phyloP scores from a whole-genome alignment of 768 basidiomycete genomes.

The Coprinopsis marcescibilis region DNA sequence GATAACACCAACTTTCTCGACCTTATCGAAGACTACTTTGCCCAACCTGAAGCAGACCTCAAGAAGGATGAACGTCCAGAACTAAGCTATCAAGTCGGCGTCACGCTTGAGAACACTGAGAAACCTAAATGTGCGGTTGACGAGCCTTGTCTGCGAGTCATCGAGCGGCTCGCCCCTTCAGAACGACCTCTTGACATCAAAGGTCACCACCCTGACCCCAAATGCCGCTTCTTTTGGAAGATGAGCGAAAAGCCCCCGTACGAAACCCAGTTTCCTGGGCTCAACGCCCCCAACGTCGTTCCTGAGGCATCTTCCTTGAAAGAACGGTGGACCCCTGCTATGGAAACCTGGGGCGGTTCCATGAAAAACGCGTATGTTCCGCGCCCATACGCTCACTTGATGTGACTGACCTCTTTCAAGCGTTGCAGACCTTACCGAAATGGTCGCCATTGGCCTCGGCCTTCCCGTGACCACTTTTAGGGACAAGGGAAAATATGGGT shows the following conservation, averaged over 20 bases:
- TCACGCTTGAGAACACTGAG: slow-evolving; percentile 95
- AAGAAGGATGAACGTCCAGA: slow-evolving; percentile 80
- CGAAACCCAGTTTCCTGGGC: slow-evolving; percentile 65
- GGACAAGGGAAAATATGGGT: slow-evolving; percentile 84
- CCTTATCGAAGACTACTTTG: slow-evolving; percentile 91
- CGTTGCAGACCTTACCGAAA: slow-evolving; percentile 81
- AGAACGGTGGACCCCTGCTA: slow-evolving; percentile 59
- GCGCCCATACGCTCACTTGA: neutral
- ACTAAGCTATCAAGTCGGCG: slow-evolving; percentile 86
- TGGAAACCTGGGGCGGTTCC: slow-evolving; percentile 82
- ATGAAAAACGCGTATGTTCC: slow-evolving; percentile 81
- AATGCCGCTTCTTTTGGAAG: slow-evolving; percentile 91
- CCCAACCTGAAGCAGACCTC: slow-evolving; percentile 56
- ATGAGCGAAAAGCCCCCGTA: slow-evolving; percentile 76
- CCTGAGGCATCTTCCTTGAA: slow-evolving; percentile 57
- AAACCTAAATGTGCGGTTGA: slow-evolving; percentile 82
- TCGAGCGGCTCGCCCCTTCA: slow-evolving; percentile 63
- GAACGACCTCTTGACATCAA: slow-evolving; percentile 85
- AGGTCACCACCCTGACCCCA: slow-evolving; percentile 82
- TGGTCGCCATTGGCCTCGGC: slow-evolving; percentile 81
- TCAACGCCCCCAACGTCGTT: slow-evolving; percentile 80
- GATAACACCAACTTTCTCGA: slow-evolving; percentile 84
- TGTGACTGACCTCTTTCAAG: slow-evolving; percentile 31
- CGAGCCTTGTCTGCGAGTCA: slow-evolving; percentile 77
- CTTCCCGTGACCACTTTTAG: slow-evolving; percentile 64